These are phyloP conservation scores for Pythium chondricola DNA, from an alignment of 352 stramenopile genomes.

Conservation along the genomic window DNA sequence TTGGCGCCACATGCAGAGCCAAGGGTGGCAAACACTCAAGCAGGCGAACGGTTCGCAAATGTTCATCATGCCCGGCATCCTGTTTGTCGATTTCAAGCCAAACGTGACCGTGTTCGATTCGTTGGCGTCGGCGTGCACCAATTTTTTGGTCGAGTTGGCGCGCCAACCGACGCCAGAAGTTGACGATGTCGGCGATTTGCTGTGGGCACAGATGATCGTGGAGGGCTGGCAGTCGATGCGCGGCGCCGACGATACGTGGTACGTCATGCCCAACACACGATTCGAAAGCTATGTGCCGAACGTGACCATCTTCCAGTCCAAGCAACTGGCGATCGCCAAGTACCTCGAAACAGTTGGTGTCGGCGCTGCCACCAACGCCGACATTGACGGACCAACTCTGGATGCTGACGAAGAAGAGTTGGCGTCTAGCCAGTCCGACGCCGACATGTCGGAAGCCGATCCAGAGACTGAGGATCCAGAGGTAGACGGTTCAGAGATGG, in stretches of 20 bases:
- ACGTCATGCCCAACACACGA: slow-evolving; percentile 51
- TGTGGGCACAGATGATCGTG: slow-evolving; percentile 52
- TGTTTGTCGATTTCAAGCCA: slow-evolving; percentile 62
- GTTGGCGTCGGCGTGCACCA: slow-evolving; percentile 46
- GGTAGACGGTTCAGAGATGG: neutral
- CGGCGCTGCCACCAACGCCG: slow-evolving; percentile 5
- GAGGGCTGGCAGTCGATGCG: slow-evolving; percentile 57
- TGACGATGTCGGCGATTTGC: slow-evolving; percentile 17
- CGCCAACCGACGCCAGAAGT: neutral
- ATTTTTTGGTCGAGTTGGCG: slow-evolving; percentile 23
- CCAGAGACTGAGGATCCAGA: neutral
- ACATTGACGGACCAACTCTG: slow-evolving; percentile 2
- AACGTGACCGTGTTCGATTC: slow-evolving; percentile 78
- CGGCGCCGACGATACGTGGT: slow-evolving; percentile 43
- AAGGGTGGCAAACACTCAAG: slow-evolving; percentile 55
- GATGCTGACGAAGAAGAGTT: slow-evolving; percentile 8
- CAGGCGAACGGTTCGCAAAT: slow-evolving; percentile 41
- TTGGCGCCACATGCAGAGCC: slow-evolving; percentile 51
- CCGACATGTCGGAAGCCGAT: neutral
- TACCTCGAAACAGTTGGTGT: slow-evolving; percentile 36
- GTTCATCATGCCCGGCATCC: slow-evolving; percentile 64
- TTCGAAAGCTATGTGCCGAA: slow-evolving; percentile 72
- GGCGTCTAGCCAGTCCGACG: neutral
- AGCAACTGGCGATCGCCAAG: slow-evolving; percentile 50
- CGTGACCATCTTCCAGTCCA: slow-evolving; percentile 67